Evolutionary conservation across 257 asterid genomes (phyloP).

Genomic region (Przewalskia tangutica): DNA sequence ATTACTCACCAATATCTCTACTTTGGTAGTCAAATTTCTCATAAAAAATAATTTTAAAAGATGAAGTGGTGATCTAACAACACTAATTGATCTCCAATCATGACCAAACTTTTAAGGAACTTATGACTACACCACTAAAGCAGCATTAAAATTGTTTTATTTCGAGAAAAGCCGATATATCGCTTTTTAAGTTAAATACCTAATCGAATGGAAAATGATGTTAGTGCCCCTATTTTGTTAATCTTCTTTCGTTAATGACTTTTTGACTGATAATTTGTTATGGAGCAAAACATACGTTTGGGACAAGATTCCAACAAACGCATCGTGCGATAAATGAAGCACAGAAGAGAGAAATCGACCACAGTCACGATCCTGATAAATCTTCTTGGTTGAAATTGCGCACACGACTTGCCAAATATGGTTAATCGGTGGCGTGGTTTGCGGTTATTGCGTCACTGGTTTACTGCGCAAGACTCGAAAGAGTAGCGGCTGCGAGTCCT

Average conservation of each 20-base stretch:
- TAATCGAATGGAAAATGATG: not conserved
- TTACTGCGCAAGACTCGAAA: too few relatives aligned
- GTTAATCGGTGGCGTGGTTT: too few relatives aligned
- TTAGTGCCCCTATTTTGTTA: not conserved
- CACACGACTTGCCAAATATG: too few relatives aligned
- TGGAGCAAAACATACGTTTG: not conserved
- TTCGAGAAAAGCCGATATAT: not conserved
- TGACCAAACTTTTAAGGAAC: not conserved
- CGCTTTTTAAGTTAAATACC: not conserved
- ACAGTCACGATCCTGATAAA: too few relatives aligned
- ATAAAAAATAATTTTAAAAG: not conserved
- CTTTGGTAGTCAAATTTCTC: not conserved
- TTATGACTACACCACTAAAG: not conserved
- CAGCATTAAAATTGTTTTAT: not conserved
- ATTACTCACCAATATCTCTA: not conserved
- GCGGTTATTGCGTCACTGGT: too few relatives aligned
- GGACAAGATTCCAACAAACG: not conserved
- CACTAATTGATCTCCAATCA: not conserved
- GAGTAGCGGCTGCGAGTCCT: too few relatives aligned
- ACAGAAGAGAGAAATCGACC: too few relatives aligned
- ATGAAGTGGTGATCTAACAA: not conserved
- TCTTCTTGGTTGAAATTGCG: too few relatives aligned
- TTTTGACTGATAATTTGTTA: conserved; percentile 2
- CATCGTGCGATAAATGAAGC: too few relatives aligned
- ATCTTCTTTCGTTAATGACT: not conserved